Percentiles rank a stretch among this genome's conserved stretches.
Evolutionary conservation across 2,329 filamentous ascomycete genomes (phyloP).

Genomic region (Verticillium klebahnii): DNA sequence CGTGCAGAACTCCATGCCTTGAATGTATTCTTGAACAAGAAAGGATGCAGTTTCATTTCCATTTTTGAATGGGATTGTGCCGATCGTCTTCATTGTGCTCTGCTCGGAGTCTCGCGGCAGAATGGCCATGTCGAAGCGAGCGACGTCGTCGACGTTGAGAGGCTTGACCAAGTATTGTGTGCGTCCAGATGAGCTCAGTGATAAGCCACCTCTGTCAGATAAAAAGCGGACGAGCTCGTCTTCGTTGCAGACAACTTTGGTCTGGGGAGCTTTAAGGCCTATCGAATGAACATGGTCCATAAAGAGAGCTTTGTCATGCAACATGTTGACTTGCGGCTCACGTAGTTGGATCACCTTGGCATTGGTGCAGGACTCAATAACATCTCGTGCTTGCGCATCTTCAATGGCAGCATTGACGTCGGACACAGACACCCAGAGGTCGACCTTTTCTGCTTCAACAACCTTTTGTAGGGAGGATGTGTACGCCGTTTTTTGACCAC

Average conservation of each 20-base stretch:
- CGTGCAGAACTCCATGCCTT: conserved; percentile 62
- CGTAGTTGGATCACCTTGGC: conserved; percentile 56
- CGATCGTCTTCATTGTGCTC: conserved; percentile 15
- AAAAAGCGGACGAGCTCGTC: conserved; percentile 38
- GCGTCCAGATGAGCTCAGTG: conserved; percentile 13
- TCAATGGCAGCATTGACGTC: conserved; percentile 62
- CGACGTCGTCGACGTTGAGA: conserved; percentile 56
- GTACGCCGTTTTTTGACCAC: conserved; percentile 36
- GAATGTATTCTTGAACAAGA: conserved; percentile 65
- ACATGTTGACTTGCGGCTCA: conserved; percentile 43
- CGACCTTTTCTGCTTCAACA: conserved; percentile 54
- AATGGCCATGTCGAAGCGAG: conserved; percentile 58
- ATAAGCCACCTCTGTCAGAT: background rate
- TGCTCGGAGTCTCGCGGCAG: conserved; percentile 52
- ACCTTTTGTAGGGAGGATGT: conserved; percentile 52
- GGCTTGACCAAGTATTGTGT: conserved; percentile 61
- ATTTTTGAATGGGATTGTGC: background rate
- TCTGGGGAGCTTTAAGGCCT: conserved; percentile 49
- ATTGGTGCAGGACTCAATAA: conserved; percentile 49
- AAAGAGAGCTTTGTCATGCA: conserved; percentile 65
- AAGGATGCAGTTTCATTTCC: conserved; percentile 38
- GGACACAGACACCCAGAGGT: conserved; percentile 72
- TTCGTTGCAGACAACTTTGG: conserved; percentile 46
- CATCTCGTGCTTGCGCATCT: conserved; percentile 61
- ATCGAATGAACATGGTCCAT: conserved; percentile 37